Percentiles rank a stretch among this genome's conserved stretches.
phyloP scores from a whole-genome alignment of 331 rosid species.

The Erythrophleum ivorense region DNA sequence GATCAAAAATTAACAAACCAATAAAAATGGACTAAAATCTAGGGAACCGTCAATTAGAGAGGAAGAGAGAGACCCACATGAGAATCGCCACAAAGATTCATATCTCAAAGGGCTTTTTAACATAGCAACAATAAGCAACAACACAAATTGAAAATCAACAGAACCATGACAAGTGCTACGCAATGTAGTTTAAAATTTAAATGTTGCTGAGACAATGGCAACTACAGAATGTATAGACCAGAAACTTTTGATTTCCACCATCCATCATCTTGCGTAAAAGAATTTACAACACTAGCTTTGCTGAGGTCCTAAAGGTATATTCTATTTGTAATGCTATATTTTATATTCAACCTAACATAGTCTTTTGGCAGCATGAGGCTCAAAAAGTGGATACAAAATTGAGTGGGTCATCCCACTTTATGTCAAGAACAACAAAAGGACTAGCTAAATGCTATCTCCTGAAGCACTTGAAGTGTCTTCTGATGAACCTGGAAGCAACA shows the following conservation, averaged over 20 bases:
- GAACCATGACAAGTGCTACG: slow-evolving; percentile 6
- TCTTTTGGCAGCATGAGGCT: slow-evolving; percentile 31
- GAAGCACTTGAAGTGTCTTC: slow-evolving; percentile 87
- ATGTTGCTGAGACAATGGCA: neutral
- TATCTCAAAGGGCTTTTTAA: too few relatives aligned
- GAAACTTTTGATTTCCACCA: neutral
- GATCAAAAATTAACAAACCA: too few relatives aligned
- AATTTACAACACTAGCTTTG: slow-evolving; percentile 35
- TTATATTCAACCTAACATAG: slow-evolving; percentile 34
- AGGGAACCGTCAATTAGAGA: too few relatives aligned
- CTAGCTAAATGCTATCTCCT: slow-evolving; percentile 83
- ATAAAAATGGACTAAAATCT: too few relatives aligned
- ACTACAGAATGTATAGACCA: neutral
- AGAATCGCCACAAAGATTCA: too few relatives aligned
- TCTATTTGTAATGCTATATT: slow-evolving; percentile 1
- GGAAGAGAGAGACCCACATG: too few relatives aligned
- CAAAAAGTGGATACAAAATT: slow-evolving; percentile 17
- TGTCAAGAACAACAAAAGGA: neutral
- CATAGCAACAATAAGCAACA: neutral
- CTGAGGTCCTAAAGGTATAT: slow-evolving; percentile 9
- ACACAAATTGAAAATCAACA: neutral
- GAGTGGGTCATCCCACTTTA: slow-evolving; percentile 15
- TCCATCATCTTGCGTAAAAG: neutral
- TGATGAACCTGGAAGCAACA: slow-evolving; percentile 77
- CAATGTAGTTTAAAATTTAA: neutral